Conservation (phyloP, 2,329 filamentous ascomycete species). For the Fusarium sp. region DNA sequence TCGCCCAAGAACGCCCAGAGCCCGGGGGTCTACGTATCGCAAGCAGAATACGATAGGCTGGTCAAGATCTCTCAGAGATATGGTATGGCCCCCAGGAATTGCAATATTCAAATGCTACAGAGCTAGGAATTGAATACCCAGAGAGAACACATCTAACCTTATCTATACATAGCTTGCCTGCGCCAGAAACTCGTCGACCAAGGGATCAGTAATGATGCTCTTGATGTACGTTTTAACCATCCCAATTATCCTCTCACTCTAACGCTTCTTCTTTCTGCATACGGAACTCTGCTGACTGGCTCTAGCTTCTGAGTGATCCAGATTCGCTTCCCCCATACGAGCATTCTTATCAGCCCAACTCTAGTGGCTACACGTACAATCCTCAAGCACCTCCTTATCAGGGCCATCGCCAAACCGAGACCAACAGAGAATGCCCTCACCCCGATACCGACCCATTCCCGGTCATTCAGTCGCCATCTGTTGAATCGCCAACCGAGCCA, state of each 20-base stretch:
- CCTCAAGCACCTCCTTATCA: constrained; percentile 4
- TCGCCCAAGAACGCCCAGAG: constrained; percentile 9
- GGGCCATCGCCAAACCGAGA: neutral
- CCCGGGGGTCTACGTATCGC: constrained; percentile 62
- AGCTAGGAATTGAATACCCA: neutral
- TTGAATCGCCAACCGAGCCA: neutral
- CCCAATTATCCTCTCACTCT: neutral
- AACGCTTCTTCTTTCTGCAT: no score
- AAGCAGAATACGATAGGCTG: constrained; percentile 67
- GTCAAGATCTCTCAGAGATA: constrained; percentile 62
- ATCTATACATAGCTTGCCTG: constrained; percentile 31
- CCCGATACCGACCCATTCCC: neutral
- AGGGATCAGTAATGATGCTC: constrained; percentile 57
- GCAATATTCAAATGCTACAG: neutral
- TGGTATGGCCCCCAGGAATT: constrained; percentile 51
- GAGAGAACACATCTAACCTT: constrained; percentile 1
- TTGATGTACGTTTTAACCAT: constrained; percentile 52
- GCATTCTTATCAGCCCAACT: neutral
- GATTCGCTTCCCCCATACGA: neutral
- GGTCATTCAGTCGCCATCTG: neutral
- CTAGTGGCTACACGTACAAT: neutral
- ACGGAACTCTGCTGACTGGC: constrained; percentile 1
- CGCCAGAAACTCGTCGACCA: constrained; percentile 57
- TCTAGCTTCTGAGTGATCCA: constrained; percentile 24
- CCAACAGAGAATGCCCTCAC: neutral